Evolutionary conservation across 176 grass and related monocot species (phyloP), one percentile per base, ranked within the genome.

Genomic region (Leersia perrieri): DNA sequence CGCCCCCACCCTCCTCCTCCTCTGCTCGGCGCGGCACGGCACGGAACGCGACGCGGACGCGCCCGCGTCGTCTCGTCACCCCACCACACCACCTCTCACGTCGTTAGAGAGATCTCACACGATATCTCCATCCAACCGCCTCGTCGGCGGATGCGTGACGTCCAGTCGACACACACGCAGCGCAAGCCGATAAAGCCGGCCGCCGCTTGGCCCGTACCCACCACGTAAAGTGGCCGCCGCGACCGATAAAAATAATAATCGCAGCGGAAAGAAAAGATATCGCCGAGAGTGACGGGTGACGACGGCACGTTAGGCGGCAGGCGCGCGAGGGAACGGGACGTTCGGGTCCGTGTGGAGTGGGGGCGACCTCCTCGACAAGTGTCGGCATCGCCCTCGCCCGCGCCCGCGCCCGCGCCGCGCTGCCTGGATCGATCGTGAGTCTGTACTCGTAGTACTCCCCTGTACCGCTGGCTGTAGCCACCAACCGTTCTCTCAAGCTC

Each of bases 191-290:
- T 72, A 88, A 84, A 84, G 42, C 33, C 76, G 60, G 23, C 66
- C 73, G 40, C 79, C 79, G 51, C 78, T 77, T 35, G 8, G 74
- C 74, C 74, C 47, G 81, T 84, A 84, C 70, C n/a, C 53, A 80
- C 87, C 82, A 85, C 82, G 87, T 76, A 85, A 89, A 89, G 82
- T 85, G 77, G 63, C 71, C n/a, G 53, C 53, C 53, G 53, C 53
- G n/a, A 58, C n/a, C 11, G n/a, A 58, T 58, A 0, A 51, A 53
- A 53, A 9, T 38, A 38, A 7, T 38, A 25, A 22, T n/a, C 9
- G 14, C 18, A 7, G 14, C 1, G 1, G 6, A 2, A 23, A 51
- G 40, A 53, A 72, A 27, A 61, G 9, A 7, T 27, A 40, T 6
- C 58, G 71, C 20, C 70, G 63, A 63, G 76, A 34, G 82, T 63